Conservation (phyloP, 371 early-diverging fungal genomes). For the Synchytrium microbalum region DNA sequence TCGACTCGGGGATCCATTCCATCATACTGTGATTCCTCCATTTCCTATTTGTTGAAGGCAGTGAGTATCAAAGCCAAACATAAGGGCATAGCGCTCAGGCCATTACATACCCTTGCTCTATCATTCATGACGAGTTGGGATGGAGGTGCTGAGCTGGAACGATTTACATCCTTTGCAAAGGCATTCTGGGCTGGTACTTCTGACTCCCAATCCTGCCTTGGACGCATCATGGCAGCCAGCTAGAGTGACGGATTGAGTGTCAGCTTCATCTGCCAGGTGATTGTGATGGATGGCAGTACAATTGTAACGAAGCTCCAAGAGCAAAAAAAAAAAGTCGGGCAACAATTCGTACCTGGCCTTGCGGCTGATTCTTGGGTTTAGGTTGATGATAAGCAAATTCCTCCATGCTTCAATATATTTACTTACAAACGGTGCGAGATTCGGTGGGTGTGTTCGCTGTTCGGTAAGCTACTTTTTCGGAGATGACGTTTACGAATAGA, state of each 20-base stretch:
- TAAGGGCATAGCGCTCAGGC: background rate
- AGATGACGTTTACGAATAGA: background rate
- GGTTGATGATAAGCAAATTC: constrained; percentile 16
- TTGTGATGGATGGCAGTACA: constrained; percentile 5
- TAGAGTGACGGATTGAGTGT: constrained; percentile 4
- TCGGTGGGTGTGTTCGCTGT: background rate
- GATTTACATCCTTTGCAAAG: constrained; percentile 29
- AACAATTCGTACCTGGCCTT: constrained; percentile 26
- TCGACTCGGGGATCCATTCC: constrained; percentile 26
- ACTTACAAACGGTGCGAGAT: background rate
- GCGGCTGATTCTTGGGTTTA: constrained; percentile 32
- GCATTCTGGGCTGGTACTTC: constrained; percentile 4
- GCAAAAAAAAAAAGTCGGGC: background rate
- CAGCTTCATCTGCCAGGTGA: background rate
- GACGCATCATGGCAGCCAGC: constrained; percentile 37
- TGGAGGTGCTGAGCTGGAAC: constrained; percentile 45
- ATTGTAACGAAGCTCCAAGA: too few relatives aligned
- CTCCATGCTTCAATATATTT: background rate
- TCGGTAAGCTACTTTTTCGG: background rate
- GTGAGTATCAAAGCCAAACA: background rate
- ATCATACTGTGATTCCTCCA: constrained; percentile 12
- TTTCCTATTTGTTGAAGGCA: constrained; percentile 11
- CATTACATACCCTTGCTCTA: constrained; percentile 9
- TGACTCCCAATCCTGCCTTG: constrained; percentile 27
- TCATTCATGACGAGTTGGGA: constrained; percentile 32